Evolutionary conservation across 2,329 filamentous ascomycete species (phyloP).

Genomic region (Boeremia exigua): DNA sequence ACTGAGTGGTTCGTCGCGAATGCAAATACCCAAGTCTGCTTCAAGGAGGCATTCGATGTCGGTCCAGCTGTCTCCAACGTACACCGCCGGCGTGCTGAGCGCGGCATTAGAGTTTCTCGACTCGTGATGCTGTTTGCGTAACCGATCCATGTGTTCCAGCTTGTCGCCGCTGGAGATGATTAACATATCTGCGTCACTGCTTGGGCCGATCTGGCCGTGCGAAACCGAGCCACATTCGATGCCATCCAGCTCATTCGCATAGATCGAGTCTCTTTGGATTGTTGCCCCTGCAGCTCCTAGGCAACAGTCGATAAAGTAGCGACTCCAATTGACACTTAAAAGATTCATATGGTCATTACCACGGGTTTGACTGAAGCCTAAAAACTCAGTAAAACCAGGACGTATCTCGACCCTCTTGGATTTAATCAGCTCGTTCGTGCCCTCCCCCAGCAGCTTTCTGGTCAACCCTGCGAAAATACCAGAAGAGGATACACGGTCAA

Average conservation of each 20-base stretch:
- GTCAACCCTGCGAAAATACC: constrained; percentile 50
- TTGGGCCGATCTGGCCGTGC: constrained; percentile 24
- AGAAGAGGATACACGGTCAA: constrained; percentile 48
- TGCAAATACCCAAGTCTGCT: constrained; percentile 56
- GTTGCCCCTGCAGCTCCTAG: constrained; percentile 17
- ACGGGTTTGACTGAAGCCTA: constrained; percentile 27
- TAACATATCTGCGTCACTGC: constrained; percentile 20
- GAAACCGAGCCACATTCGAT: constrained; percentile 19
- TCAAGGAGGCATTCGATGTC: constrained; percentile 55
- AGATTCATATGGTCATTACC: constrained; percentile 36
- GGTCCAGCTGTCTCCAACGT: constrained; percentile 57
- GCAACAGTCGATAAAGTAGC: constrained; percentile 48
- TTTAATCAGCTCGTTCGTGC: constrained; percentile 35
- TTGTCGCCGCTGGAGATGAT: constrained; percentile 52
- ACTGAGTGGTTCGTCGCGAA: constrained; percentile 47
- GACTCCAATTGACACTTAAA: constrained; percentile 58
- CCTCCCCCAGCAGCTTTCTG: constrained; percentile 32
- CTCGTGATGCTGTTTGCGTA: constrained; percentile 4
- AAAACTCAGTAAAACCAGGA: constrained; percentile 43
- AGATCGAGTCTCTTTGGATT: constrained; percentile 8
- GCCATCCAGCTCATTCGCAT: constrained; percentile 34
- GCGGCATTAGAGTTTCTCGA: neutral
- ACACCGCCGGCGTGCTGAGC: constrained; percentile 39
- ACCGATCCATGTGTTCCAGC: constrained; percentile 30
- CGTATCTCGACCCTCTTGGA: constrained; percentile 45